Percentiles rank a stretch among this genome's conserved stretches.
These are phyloP conservation scores for Colletotrichum godetiae DNA, from an alignment of 2,329 filamentous ascomycete genomes.

Conservation along the genomic window DNA sequence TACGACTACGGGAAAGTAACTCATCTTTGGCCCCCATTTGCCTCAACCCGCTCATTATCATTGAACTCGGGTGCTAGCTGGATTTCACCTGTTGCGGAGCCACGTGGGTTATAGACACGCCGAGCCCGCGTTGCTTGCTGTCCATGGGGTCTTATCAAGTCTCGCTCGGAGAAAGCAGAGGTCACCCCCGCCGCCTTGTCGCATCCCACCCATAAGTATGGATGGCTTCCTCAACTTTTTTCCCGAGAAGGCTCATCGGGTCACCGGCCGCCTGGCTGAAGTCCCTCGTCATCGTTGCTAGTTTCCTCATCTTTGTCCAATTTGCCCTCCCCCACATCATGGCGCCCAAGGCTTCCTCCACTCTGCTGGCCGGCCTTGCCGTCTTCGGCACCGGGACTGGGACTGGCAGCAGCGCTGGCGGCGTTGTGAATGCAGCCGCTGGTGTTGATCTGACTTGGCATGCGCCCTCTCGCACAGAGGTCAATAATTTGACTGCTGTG, in stretches of 20 bases:
- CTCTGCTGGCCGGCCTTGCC: conserved; percentile 33
- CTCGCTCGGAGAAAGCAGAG: not conserved
- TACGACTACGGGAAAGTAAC: not conserved
- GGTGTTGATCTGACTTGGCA: conserved; percentile 65
- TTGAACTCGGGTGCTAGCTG: not conserved
- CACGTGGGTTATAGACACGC: not conserved
- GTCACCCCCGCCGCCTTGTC: not conserved
- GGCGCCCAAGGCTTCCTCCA: conserved; percentile 21
- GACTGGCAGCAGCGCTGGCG: conserved; percentile 20
- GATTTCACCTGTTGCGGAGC: not conserved
- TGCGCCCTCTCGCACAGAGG: conserved; percentile 61
- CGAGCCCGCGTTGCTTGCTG: not conserved
- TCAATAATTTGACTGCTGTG: conserved; percentile 71
- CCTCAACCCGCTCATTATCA: conserved; percentile 1
- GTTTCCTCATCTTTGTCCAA: conserved; percentile 25
- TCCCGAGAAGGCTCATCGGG: conserved; percentile 24
- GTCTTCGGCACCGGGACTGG: conserved; percentile 9
- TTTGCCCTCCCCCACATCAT: conserved; percentile 28
- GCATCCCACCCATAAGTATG: conserved; percentile 23
- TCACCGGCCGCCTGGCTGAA: conserved; percentile 33
- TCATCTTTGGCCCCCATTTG: not conserved
- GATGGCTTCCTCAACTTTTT: conserved; percentile 27
- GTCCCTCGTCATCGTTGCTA: conserved; percentile 29
- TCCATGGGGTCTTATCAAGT: not conserved
- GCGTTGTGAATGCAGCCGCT: not conserved